Percentiles rank a stretch among this genome's conserved stretches.
These are phyloP conservation scores for Chimonanthus salicifolius DNA, from an alignment of 164 flowering plant genomes.

Conservation along the genomic window DNA sequence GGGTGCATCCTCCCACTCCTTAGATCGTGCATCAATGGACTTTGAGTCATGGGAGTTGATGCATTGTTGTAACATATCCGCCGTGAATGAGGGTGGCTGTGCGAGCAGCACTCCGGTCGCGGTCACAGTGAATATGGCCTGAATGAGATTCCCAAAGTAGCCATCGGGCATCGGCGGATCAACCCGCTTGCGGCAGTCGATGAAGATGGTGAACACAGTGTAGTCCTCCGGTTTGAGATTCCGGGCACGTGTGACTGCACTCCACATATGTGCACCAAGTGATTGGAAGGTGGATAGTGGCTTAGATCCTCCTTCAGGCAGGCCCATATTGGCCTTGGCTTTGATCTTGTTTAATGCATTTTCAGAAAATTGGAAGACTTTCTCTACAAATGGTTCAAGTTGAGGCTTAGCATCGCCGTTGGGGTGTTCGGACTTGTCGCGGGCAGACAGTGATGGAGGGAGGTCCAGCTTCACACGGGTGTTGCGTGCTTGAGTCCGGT, in stretches of 20 bases:
- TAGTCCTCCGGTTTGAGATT: conserved; percentile 60
- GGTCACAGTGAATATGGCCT: conserved; percentile 75
- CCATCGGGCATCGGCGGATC: conserved; percentile 79
- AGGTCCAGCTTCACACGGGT: conserved; percentile 80
- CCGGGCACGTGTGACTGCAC: conserved; percentile 65
- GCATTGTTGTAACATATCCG: conserved; percentile 41
- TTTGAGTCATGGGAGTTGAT: conserved; percentile 56
- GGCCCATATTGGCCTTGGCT: conserved; percentile 39
- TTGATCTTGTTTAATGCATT: conserved; percentile 60
- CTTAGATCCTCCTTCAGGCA: conserved; percentile 23
- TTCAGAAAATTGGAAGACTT: conserved; percentile 74
- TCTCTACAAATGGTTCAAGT: conserved; percentile 46
- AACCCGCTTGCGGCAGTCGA: conserved; percentile 77
- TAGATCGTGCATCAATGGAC: conserved; percentile 52
- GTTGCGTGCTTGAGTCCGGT: conserved; percentile 71
- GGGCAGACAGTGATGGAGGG: conserved; percentile 24
- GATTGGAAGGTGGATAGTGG: conserved; percentile 86
- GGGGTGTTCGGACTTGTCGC: conserved; percentile 2
- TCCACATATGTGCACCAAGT: conserved; percentile 71
- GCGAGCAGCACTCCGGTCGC: conserved; percentile 53
- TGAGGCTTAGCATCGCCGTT: conserved; percentile 17
- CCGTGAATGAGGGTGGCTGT: conserved; percentile 49
- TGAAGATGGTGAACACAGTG: conserved; percentile 81
- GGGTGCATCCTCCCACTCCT: conserved; percentile 71
- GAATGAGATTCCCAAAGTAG: conserved; percentile 92